Evolutionary conservation across 2,329 filamentous ascomycete species (phyloP).

Genomic region (Epichloe uncinata): DNA sequence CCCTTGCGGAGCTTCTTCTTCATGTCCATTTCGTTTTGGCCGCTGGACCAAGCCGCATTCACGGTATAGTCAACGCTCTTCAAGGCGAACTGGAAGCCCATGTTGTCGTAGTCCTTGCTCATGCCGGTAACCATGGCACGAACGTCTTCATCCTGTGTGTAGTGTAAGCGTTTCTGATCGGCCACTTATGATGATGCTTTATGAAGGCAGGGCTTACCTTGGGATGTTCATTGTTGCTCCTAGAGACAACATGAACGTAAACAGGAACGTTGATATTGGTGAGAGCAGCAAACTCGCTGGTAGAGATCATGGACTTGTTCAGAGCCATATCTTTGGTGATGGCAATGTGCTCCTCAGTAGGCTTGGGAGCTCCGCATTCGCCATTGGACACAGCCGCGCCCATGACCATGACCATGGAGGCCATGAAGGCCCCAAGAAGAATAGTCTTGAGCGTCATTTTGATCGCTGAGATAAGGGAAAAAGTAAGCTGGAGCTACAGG

Average conservation of each 20-base stretch:
- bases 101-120: background rate
- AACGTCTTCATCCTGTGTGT: background rate
- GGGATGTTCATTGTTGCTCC: background rate
- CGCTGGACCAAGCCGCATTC: background rate
- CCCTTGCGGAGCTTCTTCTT: conserved; percentile 20
- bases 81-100: conserved; percentile 1
- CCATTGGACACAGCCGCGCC: background rate
- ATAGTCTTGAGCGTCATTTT: background rate
- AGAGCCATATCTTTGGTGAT: background rate
- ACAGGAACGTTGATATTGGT: background rate
- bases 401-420: background rate
- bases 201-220: background rate
- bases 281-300: background rate
- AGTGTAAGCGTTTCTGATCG: background rate
- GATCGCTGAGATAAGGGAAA: background rate
- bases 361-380: conserved; percentile 1
- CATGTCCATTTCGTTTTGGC: background rate
- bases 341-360: conserved; percentile 1
- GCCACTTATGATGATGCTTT: background rate
- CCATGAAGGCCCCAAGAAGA: background rate
- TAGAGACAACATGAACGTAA: conserved; percentile 1
- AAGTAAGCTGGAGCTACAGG: background rate
- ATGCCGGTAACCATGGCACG: background rate
- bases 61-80: background rate
- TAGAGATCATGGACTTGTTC: background rate